Base-by-base conservation (phyloP, 2,329 filamentous ascomycete genomes). In the Alternaria angustiovoidea region DNA sequence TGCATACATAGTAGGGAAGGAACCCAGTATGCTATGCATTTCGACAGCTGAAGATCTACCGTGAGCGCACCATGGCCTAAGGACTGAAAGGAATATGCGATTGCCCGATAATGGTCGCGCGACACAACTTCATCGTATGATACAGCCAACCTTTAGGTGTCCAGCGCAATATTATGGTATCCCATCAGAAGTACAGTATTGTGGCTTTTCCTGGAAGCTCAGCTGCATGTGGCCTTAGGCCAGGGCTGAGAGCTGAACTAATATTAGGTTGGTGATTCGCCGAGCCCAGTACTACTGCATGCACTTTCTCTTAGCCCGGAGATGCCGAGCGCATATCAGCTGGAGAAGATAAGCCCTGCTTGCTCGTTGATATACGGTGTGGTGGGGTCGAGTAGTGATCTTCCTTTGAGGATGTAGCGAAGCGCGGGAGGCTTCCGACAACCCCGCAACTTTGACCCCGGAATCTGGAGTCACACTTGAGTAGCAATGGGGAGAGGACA, bases 161-260 rank as follows among this genome's bases (percentile, higher is more conserved):
- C 16, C 30, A 49, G 16, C 11, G 22, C 43, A 24, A 18, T 8
- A 22, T 18, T 0, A 48, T 36, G 36, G 24, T 32, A 41, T 9
- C 34, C 55, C 44, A 36, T 20, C 51, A 55, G 41, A 62, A 49
- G 43, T 24, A 5, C 16, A 30, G 38, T n/a, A 7, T 20, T 56
- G 32, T 53, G 32, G 22, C 44, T 49, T 57, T 47, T 24, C 46
- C 51, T 22, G 53, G 11, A 24, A 26, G 51, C 51, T 69, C 55
- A 62, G 59, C 56, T 58, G 24, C 24, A 26, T 26, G 24, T 26
- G 61, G 32, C 44, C 46, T 36, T 38, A 30, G 44, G 39, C 22
- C 11, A 61, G 43, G 61, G 65, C 59, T 64, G 59, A 63, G 59
- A 62, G 56, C 63, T 59, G 63, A 62, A 59, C 62, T 66, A 36